Base-by-base conservation (phyloP, 306 rosid species). In the Carpinus fangiana region DNA sequence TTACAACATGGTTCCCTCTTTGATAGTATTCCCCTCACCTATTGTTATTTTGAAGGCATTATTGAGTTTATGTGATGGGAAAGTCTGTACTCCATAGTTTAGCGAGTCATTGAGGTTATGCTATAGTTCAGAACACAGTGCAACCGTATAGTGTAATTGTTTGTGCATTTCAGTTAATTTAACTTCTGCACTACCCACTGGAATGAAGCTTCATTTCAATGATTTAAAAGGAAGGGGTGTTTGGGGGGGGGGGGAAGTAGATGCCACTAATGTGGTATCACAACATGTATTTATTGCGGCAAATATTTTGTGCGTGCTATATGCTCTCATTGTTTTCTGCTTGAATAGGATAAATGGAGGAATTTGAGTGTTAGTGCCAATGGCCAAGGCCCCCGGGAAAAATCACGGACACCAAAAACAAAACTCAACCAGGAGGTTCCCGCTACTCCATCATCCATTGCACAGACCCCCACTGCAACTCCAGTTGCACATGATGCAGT, bases 331-430 rank as follows among this genome's bases (percentile, higher is more conserved):
- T 78, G 48, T 23, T 23, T 81, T 43, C 21, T 23, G 18, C 70
- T 12, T 78, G 74, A 41, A 17, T 74, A 84, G 88, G 88, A 84
- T 64, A 84, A 84, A 78, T 84, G 88, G 88, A 50, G 88, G 75
- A 84, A 84, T 78, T 69, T 84, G 85, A 81, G 83, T 70, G 82
- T 79, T 70, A 80, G 84, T 18, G 72, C 72, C 38, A 34, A 17
- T 81, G 78, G 82, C 72, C 59, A 62, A 64, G 83, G 73, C 0
- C 81, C 81, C 6, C 72, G 88, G 73, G 85, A 84, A 5, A 84
- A 84, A 69, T 72, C 85, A 14, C 69, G 78, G 79, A 38, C 64
- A 3, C 26, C 76, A 23, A 84, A 70, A 73, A n/a, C 80, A 46
- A 84, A 72, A 79, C 51, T 66, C 28, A 78, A 78, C 13, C 50